These are phyloP conservation scores for Fusarium sp. DNA, from an alignment of 2,329 filamentous ascomycete species.

Conservation along the genomic window DNA sequence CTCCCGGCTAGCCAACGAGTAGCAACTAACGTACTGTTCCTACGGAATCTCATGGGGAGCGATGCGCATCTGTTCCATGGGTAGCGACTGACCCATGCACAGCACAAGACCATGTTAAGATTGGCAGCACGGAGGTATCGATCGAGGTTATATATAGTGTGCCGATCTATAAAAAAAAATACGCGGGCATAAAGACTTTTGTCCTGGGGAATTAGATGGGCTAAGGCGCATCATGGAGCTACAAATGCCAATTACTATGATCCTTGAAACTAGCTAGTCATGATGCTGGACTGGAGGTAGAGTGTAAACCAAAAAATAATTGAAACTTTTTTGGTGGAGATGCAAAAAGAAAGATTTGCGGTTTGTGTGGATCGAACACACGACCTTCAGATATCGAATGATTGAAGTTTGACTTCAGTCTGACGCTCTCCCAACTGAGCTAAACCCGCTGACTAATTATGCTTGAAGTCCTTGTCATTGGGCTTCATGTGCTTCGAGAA, in stretches of 20 bases:
- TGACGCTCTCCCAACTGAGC: constrained; percentile 9
- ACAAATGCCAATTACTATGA: too few relatives aligned
- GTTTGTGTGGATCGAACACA: constrained; percentile 10
- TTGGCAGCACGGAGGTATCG: background rate
- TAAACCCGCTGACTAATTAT: constrained; percentile 1
- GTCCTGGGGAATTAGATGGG: too few relatives aligned
- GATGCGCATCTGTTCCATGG: background rate
- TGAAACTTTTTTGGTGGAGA: too few relatives aligned
- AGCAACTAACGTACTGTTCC: background rate
- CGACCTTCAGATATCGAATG: constrained; percentile 1
- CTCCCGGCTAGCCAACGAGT: too few relatives aligned
- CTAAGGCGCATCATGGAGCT: too few relatives aligned
- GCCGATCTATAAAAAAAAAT: too few relatives aligned
- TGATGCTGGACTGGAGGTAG: too few relatives aligned
- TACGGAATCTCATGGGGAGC: background rate
- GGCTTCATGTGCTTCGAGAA: too few relatives aligned
- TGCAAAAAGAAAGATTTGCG: background rate
- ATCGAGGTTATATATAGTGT: background rate
- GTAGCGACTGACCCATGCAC: background rate
- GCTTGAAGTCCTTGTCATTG: too few relatives aligned
- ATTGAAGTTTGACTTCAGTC: constrained; percentile 4
- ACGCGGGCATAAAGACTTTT: too few relatives aligned
- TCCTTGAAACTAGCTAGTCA: too few relatives aligned
- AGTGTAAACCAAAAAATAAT: too few relatives aligned
- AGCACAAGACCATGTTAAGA: background rate